Evolutionary conservation across 2,329 filamentous ascomycete species (phyloP), one percentile per base, ranked within the genome.

Genomic region (Nemania serpens): DNA sequence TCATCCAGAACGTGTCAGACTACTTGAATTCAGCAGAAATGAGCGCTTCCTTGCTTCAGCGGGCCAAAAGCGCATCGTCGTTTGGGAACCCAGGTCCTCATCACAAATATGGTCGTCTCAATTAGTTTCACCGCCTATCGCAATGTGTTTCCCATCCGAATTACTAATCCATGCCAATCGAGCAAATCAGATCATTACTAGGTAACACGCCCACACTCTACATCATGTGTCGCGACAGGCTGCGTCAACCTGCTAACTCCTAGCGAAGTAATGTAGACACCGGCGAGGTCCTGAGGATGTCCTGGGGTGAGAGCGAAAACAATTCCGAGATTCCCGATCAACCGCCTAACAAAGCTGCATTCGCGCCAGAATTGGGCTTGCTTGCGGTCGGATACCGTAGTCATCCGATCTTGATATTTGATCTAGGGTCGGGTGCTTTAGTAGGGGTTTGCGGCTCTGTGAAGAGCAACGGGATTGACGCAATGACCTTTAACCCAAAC

Each of bases 401-500:
- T n/a, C 58, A 65, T 13, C 68, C 70, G 15, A 46, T 70, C 5
- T 15, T 67, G 1, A 57, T 75, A 41, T 34, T 73, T 66, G 69
- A 66, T 68, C 52, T 52, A 61, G 15, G 59, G 65, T 57, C 58
- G 65, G 37, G 46, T 60, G 45, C 45, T 62, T 46, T 39, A 62
- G 25, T 70, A 20, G 69, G 69, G 1, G 18, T 51, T 41, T 71
- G 67, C 33, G 17, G 47, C 10, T 52, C 61, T 9, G 41, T 47
- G 5, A 50, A 55, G 22, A 66, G 65, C 50, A 69, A 69, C 52
- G 68, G 68, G 7, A 61, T 74, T 49, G 53, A 69, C 34, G 62
- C 57, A 41, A 68, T 74, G 62, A 58, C 48, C 4, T 74, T 75
- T 58, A 71, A 70, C 46, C 69, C 69, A 10, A 71, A 72, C 56